Percentiles rank a stretch among this genome's conserved stretches.
Evolutionary conservation across 2,329 filamentous ascomycete genomes (phyloP).

Genomic region (Hypoxylon sp.): DNA sequence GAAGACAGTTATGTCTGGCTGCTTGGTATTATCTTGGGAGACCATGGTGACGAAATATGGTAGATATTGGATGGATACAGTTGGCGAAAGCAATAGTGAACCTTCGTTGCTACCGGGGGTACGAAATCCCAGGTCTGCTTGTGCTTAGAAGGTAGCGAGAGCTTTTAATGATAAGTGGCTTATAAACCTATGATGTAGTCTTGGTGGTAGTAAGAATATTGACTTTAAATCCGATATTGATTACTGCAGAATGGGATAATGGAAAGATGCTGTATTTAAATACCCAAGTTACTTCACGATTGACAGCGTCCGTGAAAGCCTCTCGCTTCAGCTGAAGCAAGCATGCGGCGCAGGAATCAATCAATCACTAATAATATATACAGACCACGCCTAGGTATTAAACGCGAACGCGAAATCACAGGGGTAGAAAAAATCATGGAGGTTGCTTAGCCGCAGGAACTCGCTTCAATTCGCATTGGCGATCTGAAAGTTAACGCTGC

Average conservation of each 20-base stretch:
- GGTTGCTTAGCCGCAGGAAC: neutral
- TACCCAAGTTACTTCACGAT: neutral
- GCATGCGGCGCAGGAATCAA: slow-evolving; percentile 4
- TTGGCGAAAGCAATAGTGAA: neutral
- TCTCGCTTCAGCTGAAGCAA: slow-evolving; percentile 18
- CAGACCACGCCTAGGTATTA: slow-evolving; percentile 5
- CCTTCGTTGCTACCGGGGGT: neutral
- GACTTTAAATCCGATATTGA: neutral
- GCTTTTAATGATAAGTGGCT: neutral
- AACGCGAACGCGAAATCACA: slow-evolving; percentile 24
- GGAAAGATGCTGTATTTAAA: neutral
- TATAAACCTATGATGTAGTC: neutral
- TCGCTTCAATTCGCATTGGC: slow-evolving; percentile 13
- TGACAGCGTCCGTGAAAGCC: slow-evolving; percentile 8
- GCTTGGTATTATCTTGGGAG: slow-evolving; percentile 12
- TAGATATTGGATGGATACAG: neutral
- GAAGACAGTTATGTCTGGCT: slow-evolving; percentile 60
- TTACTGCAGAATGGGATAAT: neutral
- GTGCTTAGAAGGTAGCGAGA: neutral
- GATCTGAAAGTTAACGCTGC: neutral
- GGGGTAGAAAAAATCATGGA: neutral
- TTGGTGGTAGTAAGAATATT: neutral
- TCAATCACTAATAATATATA: slow-evolving; percentile 11
- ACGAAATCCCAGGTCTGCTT: neutral
- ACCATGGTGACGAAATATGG: slow-evolving; percentile 22